Evolutionary conservation across 1,284 basidiomycete species (phyloP).

Genomic region (Filobasidium uniguttulatum): DNA sequence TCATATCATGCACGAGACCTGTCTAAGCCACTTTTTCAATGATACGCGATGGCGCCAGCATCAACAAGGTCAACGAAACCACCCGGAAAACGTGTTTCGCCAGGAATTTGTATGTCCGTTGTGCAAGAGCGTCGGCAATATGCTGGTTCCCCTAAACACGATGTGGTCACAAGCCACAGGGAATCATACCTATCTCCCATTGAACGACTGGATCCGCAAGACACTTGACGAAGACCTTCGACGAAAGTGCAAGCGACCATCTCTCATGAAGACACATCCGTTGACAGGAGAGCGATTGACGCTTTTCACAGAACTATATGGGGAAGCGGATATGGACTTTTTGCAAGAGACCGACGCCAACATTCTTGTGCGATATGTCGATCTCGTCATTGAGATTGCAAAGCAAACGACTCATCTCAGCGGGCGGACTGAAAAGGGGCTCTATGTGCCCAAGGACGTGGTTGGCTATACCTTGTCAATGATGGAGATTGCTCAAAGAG

Average conservation of each 20-base stretch:
- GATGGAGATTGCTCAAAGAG: slow-evolving; percentile 69
- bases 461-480: slow-evolving; percentile 73
- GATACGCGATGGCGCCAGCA: slow-evolving; percentile 81
- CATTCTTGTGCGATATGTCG: slow-evolving; percentile 20
- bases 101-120: slow-evolving; percentile 94
- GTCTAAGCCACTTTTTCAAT: slow-evolving; percentile 79
- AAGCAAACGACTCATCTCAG: slow-evolving; percentile 34
- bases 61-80: slow-evolving; percentile 78
- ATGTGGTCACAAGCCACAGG: slow-evolving; percentile 14
- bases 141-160: slow-evolving; percentile 60
- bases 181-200: slow-evolving; percentile 20
- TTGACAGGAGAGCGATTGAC: slow-evolving; percentile 34
- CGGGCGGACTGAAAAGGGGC: slow-evolving; percentile 30
- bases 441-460: slow-evolving; percentile 79
- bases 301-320: slow-evolving; percentile 23
- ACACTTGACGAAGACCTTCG: slow-evolving; percentile 32
- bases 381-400: slow-evolving; percentile 27
- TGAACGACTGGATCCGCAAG: slow-evolving; percentile 26
- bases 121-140: slow-evolving; percentile 95
- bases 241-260: slow-evolving; percentile 27
- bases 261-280: slow-evolving; percentile 35
- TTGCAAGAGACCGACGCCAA: not conserved
- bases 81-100: slow-evolving; percentile 81
- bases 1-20: slow-evolving; percentile 94
- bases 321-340: not conserved